Base-by-base conservation (phyloP, 306 rosid species). In the Cyclanthera cordifolia region DNA sequence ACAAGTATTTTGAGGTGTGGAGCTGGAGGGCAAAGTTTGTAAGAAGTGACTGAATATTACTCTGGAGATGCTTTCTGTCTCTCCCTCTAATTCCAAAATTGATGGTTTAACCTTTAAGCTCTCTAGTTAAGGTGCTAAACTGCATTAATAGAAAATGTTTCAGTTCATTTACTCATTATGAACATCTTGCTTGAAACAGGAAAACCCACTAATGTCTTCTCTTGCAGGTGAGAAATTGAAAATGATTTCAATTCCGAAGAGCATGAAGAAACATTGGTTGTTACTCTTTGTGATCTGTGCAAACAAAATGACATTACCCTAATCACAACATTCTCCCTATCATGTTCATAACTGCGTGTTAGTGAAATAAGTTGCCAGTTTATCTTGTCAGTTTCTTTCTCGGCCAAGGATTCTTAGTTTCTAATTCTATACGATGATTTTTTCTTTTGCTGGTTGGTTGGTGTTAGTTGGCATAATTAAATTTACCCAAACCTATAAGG, bases 21-120 rank as follows among this genome's bases (percentile, higher is more conserved):
- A 15, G 70, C 53, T 46, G 41, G 55, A 49, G 34, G 41, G 27
- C 71, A 46, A 65, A 66, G 55, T 46, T 59, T 47, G 71, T 65
- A 46, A 46, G 3, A 46, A 15, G 54, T 48, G 55, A 66, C 27
- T 16, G 41, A n/a, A 66, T 66, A 47, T 25, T 46, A 66, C 54
- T 66, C 30, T 46, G 70, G 32, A 66, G 54, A 46, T 46, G 24
- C 54, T 65, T 16, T 66, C 54, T 47, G 55, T 25, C 71, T 66
- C 24, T 46, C n/a, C 53, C 55, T 47, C 25, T 47, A 45, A 24
- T 47, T 16, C 39, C 70, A 65, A 65, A 65, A 12, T 65, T 24
- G 24, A 65, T 65, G 39, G 70, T 23, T 21, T 24, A 65, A 28
- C 34, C 70, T 23, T 21, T 24, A 65, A 28, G 53, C 70, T 14